A percentile compares a stretch with the other conserved stretches of the same genome.
phyloP scores from a whole-genome alignment of 495 filamentous ascomycete genomes.

The Tuber indicum region DNA sequence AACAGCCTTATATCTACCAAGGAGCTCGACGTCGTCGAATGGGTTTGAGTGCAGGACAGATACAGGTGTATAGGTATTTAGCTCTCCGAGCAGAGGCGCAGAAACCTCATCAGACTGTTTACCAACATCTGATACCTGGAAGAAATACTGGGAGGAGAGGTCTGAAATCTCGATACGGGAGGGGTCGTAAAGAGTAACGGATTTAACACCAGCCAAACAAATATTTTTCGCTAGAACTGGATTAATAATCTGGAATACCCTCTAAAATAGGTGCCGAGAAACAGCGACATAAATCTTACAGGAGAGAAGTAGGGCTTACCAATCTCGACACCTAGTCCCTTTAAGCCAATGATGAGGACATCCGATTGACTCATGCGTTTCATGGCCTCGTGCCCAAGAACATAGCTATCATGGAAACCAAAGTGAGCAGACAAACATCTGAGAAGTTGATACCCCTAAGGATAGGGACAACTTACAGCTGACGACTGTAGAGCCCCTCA shows the following conservation, averaged over 20 bases:
- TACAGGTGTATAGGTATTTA: constrained; percentile 94
- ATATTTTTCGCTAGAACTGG: constrained; percentile 76
- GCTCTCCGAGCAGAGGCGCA: constrained; percentile 79
- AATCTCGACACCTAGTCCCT: constrained; percentile 94
- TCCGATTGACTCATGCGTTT: constrained; percentile 97
- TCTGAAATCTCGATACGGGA: constrained; percentile 35
- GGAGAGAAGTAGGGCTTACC: constrained; percentile 46
- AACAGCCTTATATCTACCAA: constrained; percentile 83
- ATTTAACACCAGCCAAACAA: constrained; percentile 89
- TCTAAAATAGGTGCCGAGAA: neutral
- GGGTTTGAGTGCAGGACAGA: constrained; percentile 57
- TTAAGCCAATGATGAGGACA: constrained; percentile 83
- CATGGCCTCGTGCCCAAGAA: constrained; percentile 98
- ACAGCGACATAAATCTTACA: neutral
- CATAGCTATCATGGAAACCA: constrained; percentile 53
- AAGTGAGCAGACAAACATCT: constrained; percentile 15
- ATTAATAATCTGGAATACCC: constrained; percentile 7
- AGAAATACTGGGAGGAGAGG: constrained; percentile 67
- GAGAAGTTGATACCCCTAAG: neutral
- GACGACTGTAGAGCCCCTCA: constrained; percentile 93
- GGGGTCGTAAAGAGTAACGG: constrained; percentile 43
- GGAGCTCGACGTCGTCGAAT: constrained; percentile 58
- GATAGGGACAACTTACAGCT: constrained; percentile 57
- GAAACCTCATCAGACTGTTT: constrained; percentile 83
- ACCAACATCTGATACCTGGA: constrained; percentile 78